Conservation (phyloP, 2,329 filamentous ascomycete genomes). For the Sclerotinia borealis region DNA sequence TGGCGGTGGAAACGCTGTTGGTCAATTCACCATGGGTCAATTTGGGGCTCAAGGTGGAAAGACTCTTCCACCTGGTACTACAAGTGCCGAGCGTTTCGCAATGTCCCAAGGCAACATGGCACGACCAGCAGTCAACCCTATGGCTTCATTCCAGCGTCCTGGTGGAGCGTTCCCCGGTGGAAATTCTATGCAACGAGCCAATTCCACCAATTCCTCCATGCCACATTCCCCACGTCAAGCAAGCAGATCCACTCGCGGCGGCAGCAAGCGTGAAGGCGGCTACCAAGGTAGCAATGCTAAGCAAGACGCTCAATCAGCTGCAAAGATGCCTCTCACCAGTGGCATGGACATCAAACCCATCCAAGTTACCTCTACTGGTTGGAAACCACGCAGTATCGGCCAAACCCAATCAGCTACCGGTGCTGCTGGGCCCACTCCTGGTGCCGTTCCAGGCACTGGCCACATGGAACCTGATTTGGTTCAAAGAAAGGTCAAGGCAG, state of each 20-base stretch:
- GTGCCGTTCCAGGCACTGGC: slow-evolving; percentile 41
- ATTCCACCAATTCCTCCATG: slow-evolving; percentile 49
- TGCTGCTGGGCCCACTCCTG: slow-evolving; percentile 39
- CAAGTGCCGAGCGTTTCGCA: slow-evolving; percentile 69
- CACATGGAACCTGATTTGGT: slow-evolving; percentile 87
- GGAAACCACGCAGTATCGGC: slow-evolving; percentile 77
- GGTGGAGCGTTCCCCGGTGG: slow-evolving; percentile 59
- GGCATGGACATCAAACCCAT: slow-evolving; percentile 79
- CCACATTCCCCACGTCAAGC: slow-evolving; percentile 65
- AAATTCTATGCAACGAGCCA: slow-evolving; percentile 54
- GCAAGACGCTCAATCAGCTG: slow-evolving; percentile 65
- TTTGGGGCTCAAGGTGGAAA: slow-evolving; percentile 53
- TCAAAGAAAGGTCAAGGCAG: slow-evolving; percentile 97
- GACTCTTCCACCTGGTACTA: slow-evolving; percentile 68
- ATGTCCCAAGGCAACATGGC: slow-evolving; percentile 50
- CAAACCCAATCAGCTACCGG: slow-evolving; percentile 35
- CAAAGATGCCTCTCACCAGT: slow-evolving; percentile 86
- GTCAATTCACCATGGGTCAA: slow-evolving; percentile 60
- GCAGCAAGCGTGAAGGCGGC: slow-evolving; percentile 54
- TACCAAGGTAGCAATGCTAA: slow-evolving; percentile 39
- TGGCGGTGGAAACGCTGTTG: slow-evolving; percentile 35
- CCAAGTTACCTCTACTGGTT: slow-evolving; percentile 64
- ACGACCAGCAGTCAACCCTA: slow-evolving; percentile 46
- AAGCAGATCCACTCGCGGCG: slow-evolving; percentile 55
- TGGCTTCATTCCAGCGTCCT: slow-evolving; percentile 55